Conservation (phyloP, 371 early-diverging fungal genomes). For the Saksenaea vasiformis region DNA sequence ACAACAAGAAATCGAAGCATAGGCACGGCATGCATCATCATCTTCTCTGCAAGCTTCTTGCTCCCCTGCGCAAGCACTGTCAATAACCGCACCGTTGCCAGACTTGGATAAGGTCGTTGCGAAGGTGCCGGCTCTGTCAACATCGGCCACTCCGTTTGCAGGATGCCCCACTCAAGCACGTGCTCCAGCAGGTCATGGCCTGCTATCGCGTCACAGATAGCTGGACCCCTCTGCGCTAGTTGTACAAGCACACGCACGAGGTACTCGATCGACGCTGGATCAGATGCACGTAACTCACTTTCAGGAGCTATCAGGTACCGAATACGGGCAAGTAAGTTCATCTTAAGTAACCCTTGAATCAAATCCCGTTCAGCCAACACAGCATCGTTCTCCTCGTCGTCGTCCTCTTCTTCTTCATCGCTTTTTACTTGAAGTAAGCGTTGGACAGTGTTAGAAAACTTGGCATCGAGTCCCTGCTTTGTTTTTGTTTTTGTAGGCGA, state of each 20-base stretch:
- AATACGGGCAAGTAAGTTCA: conserved; percentile 58
- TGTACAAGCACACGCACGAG: conserved; percentile 49
- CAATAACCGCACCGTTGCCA: conserved; percentile 41
- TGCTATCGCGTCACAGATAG: conserved; percentile 46
- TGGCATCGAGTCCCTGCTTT: conserved; percentile 17
- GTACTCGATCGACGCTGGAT: conserved; percentile 41
- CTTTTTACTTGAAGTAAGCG: neutral
- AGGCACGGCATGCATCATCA: conserved; percentile 38
- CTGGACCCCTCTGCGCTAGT: conserved; percentile 45
- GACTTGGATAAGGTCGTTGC: conserved; percentile 35
- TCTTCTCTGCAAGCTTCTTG: conserved; percentile 42
- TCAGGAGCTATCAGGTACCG: conserved; percentile 48
- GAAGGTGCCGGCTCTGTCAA: conserved; percentile 9
- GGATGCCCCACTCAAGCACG: conserved; percentile 41
- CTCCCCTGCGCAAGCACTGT: conserved; percentile 48
- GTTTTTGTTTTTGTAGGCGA: conserved; percentile 19
- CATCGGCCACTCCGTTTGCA: conserved; percentile 54
- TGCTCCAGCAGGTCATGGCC: conserved; percentile 53
- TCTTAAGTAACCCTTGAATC: conserved; percentile 54
- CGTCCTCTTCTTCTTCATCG: conserved; percentile 16
- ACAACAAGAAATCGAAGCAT: conserved; percentile 44
- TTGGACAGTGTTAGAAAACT: conserved; percentile 16
- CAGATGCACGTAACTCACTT: conserved; percentile 38
- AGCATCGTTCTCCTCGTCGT: conserved; percentile 36
- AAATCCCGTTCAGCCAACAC: conserved; percentile 54